Conservation (phyloP, 2,329 filamentous ascomycete genomes). For the Ascochyta koolunga region DNA sequence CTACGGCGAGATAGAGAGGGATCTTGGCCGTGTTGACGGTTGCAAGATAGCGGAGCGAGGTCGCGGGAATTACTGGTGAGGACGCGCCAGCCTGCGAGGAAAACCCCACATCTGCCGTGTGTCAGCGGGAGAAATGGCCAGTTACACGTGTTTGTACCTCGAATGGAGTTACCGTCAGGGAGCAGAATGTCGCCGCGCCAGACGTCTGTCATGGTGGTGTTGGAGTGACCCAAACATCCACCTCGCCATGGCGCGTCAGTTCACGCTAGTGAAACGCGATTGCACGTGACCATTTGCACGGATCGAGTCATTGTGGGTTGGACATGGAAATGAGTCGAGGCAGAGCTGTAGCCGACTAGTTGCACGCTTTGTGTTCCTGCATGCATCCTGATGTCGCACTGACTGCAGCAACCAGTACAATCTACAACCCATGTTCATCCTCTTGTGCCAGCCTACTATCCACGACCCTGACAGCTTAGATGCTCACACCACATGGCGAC, state of each 20-base stretch:
- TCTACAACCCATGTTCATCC: no score
- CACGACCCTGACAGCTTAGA: no score
- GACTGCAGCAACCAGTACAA: no score
- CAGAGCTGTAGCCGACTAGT: no score
- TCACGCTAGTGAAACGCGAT: slow-evolving; percentile 5
- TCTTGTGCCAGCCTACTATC: no score
- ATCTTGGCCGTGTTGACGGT: slow-evolving; percentile 49
- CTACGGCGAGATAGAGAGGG: slow-evolving; percentile 49
- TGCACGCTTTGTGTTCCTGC: no score
- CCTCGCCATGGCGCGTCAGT: slow-evolving; percentile 7
- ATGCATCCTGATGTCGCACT: no score
- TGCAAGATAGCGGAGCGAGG: slow-evolving; percentile 44
- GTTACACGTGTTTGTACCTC: slow-evolving; percentile 22
- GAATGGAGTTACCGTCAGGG: slow-evolving; percentile 30
- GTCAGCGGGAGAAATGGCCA: neutral
- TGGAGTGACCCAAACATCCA: neutral
- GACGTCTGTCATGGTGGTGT: slow-evolving; percentile 37
- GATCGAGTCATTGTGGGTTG: no score
- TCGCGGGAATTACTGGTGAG: slow-evolving; percentile 19
- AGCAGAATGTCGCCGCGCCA: slow-evolving; percentile 45
- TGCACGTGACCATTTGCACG: no score
- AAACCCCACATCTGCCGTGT: slow-evolving; percentile 35
- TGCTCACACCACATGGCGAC: no score
- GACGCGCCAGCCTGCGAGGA: slow-evolving; percentile 29
- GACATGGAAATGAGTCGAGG: no score